These are phyloP conservation scores for Juglanconis sp. DNA, from an alignment of 2,329 filamentous ascomycete species.

Conservation along the genomic window DNA sequence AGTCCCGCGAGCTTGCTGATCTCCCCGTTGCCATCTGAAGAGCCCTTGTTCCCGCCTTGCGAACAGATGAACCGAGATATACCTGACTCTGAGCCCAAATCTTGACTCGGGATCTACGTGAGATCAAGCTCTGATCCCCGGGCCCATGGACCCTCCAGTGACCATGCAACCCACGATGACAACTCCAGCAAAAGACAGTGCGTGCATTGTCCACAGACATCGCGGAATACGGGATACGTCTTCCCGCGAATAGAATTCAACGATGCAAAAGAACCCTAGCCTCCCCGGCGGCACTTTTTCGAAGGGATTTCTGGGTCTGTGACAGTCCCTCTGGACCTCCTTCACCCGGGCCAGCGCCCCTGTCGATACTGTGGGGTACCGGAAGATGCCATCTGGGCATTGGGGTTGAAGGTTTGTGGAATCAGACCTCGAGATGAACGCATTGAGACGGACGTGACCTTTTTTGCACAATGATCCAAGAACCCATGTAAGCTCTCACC, in stretches of 20 bases:
- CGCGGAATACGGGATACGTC: conserved; percentile 7
- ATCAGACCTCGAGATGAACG: background rate
- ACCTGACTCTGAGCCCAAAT: conserved; percentile 8
- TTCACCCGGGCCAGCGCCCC: background rate
- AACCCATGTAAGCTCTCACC: background rate
- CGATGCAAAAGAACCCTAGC: background rate
- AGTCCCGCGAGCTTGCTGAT: background rate
- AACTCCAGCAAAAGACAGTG: background rate
- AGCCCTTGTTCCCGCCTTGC: conserved; percentile 7
- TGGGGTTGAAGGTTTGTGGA: conserved; percentile 2
- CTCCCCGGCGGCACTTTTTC: background rate
- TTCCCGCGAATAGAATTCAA: conserved; percentile 14
- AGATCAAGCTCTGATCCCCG: conserved; percentile 12
- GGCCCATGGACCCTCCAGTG: conserved; percentile 1
- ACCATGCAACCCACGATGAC: background rate
- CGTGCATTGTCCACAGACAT: conserved; percentile 5
- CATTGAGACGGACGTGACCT: conserved; percentile 1
- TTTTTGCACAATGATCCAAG: background rate
- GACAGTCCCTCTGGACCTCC: background rate
- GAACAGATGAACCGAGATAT: conserved; percentile 1
- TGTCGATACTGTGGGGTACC: conserved; percentile 1
- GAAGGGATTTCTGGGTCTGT: background rate
- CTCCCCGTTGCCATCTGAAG: background rate
- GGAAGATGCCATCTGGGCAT: conserved; percentile 7
- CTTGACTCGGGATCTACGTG: conserved; percentile 13